Conservation (phyloP, 108 stramenopile genomes). For the Cafeteria roenbergensis region DNA sequence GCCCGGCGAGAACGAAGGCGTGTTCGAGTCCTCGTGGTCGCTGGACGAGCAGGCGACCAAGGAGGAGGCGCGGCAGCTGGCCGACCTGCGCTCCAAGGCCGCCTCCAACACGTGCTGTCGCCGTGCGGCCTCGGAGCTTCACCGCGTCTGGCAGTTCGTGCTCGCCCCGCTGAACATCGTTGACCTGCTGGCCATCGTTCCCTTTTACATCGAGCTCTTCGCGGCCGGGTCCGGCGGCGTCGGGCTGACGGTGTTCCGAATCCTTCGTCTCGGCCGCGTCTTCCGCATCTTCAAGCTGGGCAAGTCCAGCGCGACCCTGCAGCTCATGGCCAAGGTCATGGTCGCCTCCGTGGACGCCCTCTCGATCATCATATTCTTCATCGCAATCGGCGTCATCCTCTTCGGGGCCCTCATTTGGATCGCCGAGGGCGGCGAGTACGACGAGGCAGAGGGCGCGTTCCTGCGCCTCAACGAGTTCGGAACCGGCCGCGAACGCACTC, state of each 20-base stretch:
- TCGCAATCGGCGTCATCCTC: conserved; percentile 13
- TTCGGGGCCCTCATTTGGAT: conserved; percentile 24
- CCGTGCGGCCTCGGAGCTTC: too few relatives aligned
- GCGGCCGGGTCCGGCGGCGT: too few relatives aligned
- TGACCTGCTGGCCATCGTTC: not conserved
- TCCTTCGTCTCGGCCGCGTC: conserved; percentile 22
- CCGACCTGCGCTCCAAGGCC: too few relatives aligned
- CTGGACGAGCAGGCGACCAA: too few relatives aligned
- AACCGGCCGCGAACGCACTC: not conserved
- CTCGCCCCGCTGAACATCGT: not conserved
- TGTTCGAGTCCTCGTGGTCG: too few relatives aligned
- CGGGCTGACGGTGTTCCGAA: conserved; percentile 10
- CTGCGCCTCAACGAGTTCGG: not conserved
- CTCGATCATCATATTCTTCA: conserved; percentile 11
- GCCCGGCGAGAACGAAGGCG: too few relatives aligned
- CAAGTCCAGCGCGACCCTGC: conserved; percentile 3
- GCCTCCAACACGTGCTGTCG: too few relatives aligned
- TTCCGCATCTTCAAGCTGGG: conserved; percentile 22
- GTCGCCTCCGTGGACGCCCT: conserved; percentile 3
- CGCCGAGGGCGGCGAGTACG: conserved; percentile 20
- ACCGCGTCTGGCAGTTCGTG: too few relatives aligned
- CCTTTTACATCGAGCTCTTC: not conserved
- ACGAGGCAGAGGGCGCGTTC: conserved; percentile 1
- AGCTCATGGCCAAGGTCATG: conserved; percentile 8
- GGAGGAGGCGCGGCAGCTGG: too few relatives aligned